Evolutionary conservation across 257 asterid genomes (phyloP).

Genomic region (Fraxinus excelsior): DNA sequence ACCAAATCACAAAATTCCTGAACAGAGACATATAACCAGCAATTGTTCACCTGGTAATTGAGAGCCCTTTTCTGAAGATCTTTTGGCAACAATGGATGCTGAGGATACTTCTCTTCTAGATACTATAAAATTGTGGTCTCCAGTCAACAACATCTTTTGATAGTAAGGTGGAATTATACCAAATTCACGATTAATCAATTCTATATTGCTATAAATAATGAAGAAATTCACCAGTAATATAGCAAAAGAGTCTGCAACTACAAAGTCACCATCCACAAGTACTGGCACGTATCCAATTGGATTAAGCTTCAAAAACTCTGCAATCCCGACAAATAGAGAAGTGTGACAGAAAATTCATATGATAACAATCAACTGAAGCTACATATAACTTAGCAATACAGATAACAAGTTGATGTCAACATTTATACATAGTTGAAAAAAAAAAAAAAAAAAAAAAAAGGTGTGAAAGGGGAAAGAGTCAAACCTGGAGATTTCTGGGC

Average conservation of each 20-base stretch:
- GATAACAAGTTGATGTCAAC: no score
- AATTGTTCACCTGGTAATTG: constrained; percentile 56
- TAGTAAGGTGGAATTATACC: not conserved
- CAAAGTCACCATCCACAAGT: constrained; percentile 73
- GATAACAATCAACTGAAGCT: constrained; percentile 8
- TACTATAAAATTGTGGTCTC: constrained; percentile 46
- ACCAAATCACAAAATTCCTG: not conserved
- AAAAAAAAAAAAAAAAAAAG: no score
- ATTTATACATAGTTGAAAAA: no score
- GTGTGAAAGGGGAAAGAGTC: not conserved
- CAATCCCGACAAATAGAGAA: constrained; percentile 25
- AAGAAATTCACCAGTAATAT: constrained; percentile 68
- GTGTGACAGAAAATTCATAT: not conserved
- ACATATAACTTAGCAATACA: not conserved
- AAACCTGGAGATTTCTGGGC: constrained; percentile 71
- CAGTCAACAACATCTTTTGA: not conserved
- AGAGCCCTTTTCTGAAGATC: constrained; percentile 66
- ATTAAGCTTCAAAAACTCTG: constrained; percentile 85
- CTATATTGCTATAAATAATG: not conserved
- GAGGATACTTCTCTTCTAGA: constrained; percentile 90
- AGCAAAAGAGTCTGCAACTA: constrained; percentile 76
- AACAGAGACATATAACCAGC: not conserved
- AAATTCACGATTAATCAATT: not conserved
- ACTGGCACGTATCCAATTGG: constrained; percentile 79
- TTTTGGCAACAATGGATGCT: constrained; percentile 74